phyloP scores from a whole-genome alignment of 2,329 filamentous ascomycete genomes.

The Fusarium multiceps region DNA sequence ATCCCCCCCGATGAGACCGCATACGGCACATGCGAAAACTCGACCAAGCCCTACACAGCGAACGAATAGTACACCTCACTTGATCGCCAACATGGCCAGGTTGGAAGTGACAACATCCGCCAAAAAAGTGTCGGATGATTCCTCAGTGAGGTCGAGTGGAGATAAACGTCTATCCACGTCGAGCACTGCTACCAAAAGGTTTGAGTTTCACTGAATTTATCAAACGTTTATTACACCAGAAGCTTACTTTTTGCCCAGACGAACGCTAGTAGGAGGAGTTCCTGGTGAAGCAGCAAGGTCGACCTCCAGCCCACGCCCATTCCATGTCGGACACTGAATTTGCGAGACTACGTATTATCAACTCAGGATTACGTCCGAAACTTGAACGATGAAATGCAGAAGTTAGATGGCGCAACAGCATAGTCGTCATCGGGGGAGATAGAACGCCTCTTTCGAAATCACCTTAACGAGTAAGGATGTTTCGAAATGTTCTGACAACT shows the following conservation, averaged over 20 bases:
- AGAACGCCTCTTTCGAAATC: conserved; percentile 63
- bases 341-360: conserved; percentile 52
- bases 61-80: conserved; percentile 61
- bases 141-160: conserved; percentile 45
- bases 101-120: conserved; percentile 39
- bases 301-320: conserved; percentile 55
- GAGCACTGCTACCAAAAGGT: conserved; percentile 67
- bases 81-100: conserved; percentile 48
- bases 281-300: conserved; percentile 59
- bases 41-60: conserved; percentile 58
- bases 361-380: conserved; percentile 51
- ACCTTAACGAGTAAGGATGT: neutral
- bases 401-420: conserved; percentile 68
- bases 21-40: conserved; percentile 63
- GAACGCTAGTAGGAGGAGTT: conserved; percentile 63
- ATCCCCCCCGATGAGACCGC: conserved; percentile 57
- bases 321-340: conserved; percentile 55
- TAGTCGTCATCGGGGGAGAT: conserved; percentile 65
- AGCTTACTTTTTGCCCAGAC: conserved; percentile 69
- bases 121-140: conserved; percentile 51
- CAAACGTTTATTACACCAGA: conserved; percentile 68
- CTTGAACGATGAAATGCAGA: conserved; percentile 53
- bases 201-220: conserved; percentile 71
- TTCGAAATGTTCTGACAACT: neutral
- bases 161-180: conserved; percentile 65